phyloP scores from a whole-genome alignment of 2,329 filamentous ascomycete genomes.

The Apiospora kogelbergensis region DNA sequence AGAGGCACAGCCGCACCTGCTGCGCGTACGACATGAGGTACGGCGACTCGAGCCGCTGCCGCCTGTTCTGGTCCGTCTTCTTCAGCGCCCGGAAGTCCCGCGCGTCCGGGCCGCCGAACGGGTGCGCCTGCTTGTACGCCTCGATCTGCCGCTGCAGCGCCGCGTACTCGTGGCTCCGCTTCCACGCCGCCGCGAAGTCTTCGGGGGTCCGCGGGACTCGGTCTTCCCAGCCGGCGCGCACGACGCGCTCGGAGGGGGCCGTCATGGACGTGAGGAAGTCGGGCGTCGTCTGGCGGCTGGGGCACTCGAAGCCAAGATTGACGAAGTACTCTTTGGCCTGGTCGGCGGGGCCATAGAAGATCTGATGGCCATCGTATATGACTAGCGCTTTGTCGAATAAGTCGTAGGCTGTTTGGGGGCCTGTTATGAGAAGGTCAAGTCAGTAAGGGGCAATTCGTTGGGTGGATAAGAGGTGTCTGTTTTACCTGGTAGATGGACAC shows the following conservation, averaged over 20 bases:
- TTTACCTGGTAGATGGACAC: conserved; percentile 61
- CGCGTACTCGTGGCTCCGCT: conserved; percentile 42
- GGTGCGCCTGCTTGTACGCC: conserved; percentile 46
- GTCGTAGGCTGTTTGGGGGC: conserved; percentile 70
- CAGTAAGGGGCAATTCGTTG: no score
- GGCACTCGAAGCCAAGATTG: conserved; percentile 67
- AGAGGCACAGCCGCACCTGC: conserved; percentile 29
- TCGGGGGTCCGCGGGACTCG: conserved; percentile 67
- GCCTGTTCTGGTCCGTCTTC: conserved; percentile 50
- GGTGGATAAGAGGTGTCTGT: no score
- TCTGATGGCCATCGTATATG: conserved; percentile 75
- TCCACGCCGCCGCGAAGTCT: conserved; percentile 60
- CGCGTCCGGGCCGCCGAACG: conserved; percentile 39
- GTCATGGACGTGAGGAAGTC: conserved; percentile 72
- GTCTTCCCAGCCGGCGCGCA: conserved; percentile 57
- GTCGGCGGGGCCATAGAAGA: conserved; percentile 68
- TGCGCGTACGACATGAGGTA: conserved; percentile 53
- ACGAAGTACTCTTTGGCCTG: conserved; percentile 66
- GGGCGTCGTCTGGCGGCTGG: conserved; percentile 63
- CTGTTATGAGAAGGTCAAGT: no score
- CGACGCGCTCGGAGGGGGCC: conserved; percentile 58
- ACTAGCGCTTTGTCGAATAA: conserved; percentile 75
- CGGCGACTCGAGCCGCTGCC: conserved; percentile 53
- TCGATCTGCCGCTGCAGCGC: conserved; percentile 48
- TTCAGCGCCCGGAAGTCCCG: conserved; percentile 47